Evolutionary conservation across 2,329 filamentous ascomycete species (phyloP), one percentile per base, ranked within the genome.

Genomic region (Aspergillus fumigatiaffinis): DNA sequence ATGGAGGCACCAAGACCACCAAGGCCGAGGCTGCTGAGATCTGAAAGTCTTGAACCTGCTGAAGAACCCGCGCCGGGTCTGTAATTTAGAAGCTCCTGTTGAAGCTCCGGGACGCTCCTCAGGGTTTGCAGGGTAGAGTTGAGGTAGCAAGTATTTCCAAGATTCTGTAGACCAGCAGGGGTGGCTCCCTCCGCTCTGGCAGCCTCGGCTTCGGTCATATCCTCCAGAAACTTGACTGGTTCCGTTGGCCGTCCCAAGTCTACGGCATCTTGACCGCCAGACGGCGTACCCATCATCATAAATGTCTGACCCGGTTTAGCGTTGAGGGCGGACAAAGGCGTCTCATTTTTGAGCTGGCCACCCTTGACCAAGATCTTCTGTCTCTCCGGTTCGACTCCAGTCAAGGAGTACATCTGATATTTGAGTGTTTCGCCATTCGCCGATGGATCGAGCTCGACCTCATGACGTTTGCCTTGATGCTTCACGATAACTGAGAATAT

Each of bases 91-190:
- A 99, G 82, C 65, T 91, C 85, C 38, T 90, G 82, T 70, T 96
- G 91, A 38, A 99, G 84, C 77, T 99, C 94, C 8, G 94, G 94
- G 58, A 99, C 91, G 53, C 88, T 84, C 60, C 90, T 87, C 63
- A 99, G 80, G 3, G 91, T 89, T 75, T 99, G 95, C n/a, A 99
- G 82, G 0, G 93, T 96, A 51, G 94, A 94, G 81, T 99, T 99
- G 69, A 97, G 87, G 73, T 99, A 99, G 80, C 94, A 99, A 3
- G 95, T 99, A 76, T 99, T 99, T 66, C 95, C 94, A 60, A 97
- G 80, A 71, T 99, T 99, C 72, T 89, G 84, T 60, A 99, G 79
- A 50, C 94, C 94, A 56, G 92, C 89, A 1, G 95, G 94, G 49
- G 84, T 93, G 50, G 92, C 92, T 57, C 91, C 92, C 58, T 88